These are phyloP conservation scores for Cystobasidiopsis lactophilus DNA, from an alignment of 768 basidiomycete species.

Conservation along the genomic window DNA sequence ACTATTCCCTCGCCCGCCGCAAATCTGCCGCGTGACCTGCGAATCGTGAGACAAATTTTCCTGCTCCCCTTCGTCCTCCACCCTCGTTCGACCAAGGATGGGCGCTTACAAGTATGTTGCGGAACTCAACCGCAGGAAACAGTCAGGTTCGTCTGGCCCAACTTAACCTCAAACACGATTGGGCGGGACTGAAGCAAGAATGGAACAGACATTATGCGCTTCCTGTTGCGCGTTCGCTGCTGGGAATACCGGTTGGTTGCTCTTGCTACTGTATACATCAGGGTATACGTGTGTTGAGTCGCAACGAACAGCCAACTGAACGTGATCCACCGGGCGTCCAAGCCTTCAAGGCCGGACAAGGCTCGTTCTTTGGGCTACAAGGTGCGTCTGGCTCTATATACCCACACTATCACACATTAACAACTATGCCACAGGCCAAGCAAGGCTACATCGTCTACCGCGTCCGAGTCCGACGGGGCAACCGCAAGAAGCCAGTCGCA, in stretches of 20 bases:
- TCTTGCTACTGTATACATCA: neutral
- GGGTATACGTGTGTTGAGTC: constrained; percentile 43
- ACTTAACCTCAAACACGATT: too few relatives aligned
- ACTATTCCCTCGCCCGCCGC: too few relatives aligned
- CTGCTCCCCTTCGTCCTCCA: too few relatives aligned
- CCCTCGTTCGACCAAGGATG: too few relatives aligned
- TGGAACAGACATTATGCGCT: constrained; percentile 91
- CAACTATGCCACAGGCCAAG: constrained; percentile 52
- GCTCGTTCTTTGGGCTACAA: constrained; percentile 97
- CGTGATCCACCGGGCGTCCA: constrained; percentile 92
- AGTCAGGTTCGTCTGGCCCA: too few relatives aligned
- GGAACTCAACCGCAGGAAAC: constrained; percentile 96
- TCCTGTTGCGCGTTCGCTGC: constrained; percentile 85
- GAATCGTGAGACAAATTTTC: too few relatives aligned
- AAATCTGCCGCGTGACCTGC: too few relatives aligned
- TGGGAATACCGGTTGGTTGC: constrained; percentile 2
- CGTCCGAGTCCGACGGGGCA: constrained; percentile 86
- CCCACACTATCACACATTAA: neutral
- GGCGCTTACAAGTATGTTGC: constrained; percentile 50
- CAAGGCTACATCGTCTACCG: constrained; percentile 98
- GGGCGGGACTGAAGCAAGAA: too few relatives aligned
- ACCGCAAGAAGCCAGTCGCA: constrained; percentile 94
- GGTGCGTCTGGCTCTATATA: constrained; percentile 14
- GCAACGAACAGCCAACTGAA: constrained; percentile 84
- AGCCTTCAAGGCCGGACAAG: constrained; percentile 97